These are phyloP conservation scores for Aristolochia fimbriata DNA, from an alignment of 164 flowering plant species.

Conservation along the genomic window DNA sequence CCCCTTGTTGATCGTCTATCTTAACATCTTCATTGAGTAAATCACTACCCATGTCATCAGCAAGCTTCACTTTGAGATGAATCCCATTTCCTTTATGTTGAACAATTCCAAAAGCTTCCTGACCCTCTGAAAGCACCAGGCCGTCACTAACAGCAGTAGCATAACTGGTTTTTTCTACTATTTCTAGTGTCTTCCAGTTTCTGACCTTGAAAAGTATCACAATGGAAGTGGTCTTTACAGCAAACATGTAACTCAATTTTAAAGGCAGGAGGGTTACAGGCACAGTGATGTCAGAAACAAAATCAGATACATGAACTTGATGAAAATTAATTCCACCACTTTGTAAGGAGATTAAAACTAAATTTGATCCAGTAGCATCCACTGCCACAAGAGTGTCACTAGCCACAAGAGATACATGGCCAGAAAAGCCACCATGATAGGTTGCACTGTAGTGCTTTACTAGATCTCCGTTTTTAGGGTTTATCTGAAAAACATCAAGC, in stretches of 20 bases:
- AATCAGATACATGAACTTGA: slow-evolving; percentile 36
- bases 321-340: slow-evolving; percentile 45
- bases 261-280: slow-evolving; percentile 46
- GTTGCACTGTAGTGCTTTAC: slow-evolving; percentile 36
- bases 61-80: slow-evolving; percentile 56
- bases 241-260: slow-evolving; percentile 43
- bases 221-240: slow-evolving; percentile 28
- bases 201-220: slow-evolving; percentile 36
- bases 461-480: slow-evolving; percentile 63
- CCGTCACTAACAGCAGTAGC: slow-evolving; percentile 63
- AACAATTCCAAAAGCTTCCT: slow-evolving; percentile 61
- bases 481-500: slow-evolving; percentile 37
- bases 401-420: slow-evolving; percentile 47
- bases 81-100: slow-evolving; percentile 42
- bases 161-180: slow-evolving; percentile 38
- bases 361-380: slow-evolving; percentile 44
- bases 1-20: slow-evolving; percentile 58
- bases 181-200: slow-evolving; percentile 39
- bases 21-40: slow-evolving; percentile 54
- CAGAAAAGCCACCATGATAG: slow-evolving; percentile 58
- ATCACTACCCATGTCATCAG: slow-evolving; percentile 38
- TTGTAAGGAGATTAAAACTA: slow-evolving; percentile 36
- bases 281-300: slow-evolving; percentile 45
- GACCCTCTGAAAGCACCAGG: slow-evolving; percentile 47
- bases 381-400: slow-evolving; percentile 47